phyloP scores from a whole-genome alignment of 2,329 filamentous ascomycete species.

The Didymellaceae sp. region DNA sequence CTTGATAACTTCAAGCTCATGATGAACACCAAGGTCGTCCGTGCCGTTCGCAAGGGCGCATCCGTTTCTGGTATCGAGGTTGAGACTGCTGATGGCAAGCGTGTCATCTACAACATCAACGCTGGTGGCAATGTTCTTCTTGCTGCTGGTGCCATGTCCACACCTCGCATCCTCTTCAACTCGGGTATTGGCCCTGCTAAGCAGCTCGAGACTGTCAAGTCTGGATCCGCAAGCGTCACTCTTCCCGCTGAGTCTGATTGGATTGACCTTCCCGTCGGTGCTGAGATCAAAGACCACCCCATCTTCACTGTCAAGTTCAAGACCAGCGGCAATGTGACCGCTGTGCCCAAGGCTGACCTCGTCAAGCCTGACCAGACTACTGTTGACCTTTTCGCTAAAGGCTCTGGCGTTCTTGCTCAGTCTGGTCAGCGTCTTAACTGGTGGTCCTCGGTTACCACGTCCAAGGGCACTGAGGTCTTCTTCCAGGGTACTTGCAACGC shows the following conservation, averaged over 20 bases:
- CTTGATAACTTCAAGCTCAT: slow-evolving; percentile 70
- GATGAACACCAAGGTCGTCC: slow-evolving; percentile 69
- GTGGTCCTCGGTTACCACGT: slow-evolving; percentile 55
- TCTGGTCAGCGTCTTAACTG: slow-evolving; percentile 57
- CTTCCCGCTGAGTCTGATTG: slow-evolving; percentile 53
- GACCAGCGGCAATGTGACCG: slow-evolving; percentile 28
- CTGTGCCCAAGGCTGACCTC: slow-evolving; percentile 30
- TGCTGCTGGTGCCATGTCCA: slow-evolving; percentile 71
- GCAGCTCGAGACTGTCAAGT: slow-evolving; percentile 54
- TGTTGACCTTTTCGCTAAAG: slow-evolving; percentile 43
- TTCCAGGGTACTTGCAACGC: slow-evolving; percentile 57
- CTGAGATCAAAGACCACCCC: slow-evolving; percentile 50
- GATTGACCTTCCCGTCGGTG: slow-evolving; percentile 59
- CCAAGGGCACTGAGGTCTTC: slow-evolving; percentile 48
- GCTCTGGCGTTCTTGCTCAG: slow-evolving; percentile 53
- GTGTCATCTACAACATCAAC: slow-evolving; percentile 61
- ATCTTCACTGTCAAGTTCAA: slow-evolving; percentile 47
- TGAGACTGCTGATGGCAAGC: slow-evolving; percentile 51
- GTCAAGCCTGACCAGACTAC: slow-evolving; percentile 39
- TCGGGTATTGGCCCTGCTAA: slow-evolving; percentile 70
- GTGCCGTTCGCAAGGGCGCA: slow-evolving; percentile 67
- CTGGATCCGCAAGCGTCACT: slow-evolving; percentile 48
- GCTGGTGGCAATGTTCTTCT: slow-evolving; percentile 68
- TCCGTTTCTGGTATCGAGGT: slow-evolving; percentile 70
- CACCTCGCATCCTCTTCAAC: slow-evolving; percentile 70